Conservation (phyloP, 108 stramenopile species). For the Nitzschia sp. region DNA sequence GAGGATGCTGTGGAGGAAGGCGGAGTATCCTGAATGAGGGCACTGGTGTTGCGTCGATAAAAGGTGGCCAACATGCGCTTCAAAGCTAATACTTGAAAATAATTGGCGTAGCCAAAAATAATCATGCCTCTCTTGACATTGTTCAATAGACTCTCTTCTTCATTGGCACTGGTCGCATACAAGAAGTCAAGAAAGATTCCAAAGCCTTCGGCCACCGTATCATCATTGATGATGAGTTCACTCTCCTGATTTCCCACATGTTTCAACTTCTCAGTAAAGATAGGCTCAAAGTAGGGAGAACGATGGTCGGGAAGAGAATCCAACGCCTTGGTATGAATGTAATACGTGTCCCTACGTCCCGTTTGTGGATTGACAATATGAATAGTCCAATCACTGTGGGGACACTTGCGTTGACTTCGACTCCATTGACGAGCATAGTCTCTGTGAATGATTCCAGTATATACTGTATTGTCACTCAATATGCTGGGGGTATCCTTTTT, state of each 20-base stretch:
- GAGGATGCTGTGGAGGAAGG: neutral
- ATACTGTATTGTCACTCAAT: neutral
- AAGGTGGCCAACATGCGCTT: neutral
- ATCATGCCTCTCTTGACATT: constrained; percentile 10
- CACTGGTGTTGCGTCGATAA: constrained; percentile 1
- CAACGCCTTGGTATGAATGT: constrained; percentile 14
- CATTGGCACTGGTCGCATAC: neutral
- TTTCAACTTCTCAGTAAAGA: constrained; percentile 9
- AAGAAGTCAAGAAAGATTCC: constrained; percentile 16
- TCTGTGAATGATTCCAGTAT: neutral
- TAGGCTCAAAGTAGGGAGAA: constrained; percentile 14
- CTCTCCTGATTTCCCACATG: constrained; percentile 6
- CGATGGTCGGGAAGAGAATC: constrained; percentile 2
- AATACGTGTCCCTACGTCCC: constrained; percentile 6
- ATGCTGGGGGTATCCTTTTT: neutral
- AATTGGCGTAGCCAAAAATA: constrained; percentile 3
- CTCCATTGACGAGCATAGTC: constrained; percentile 11
- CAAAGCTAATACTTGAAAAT: constrained; percentile 8
- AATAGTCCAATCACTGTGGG: constrained; percentile 28
- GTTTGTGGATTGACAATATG: neutral
- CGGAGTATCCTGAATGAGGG: neutral
- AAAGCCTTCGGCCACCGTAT: constrained; percentile 9
- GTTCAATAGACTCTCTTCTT: constrained; percentile 4
- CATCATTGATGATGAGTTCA: constrained; percentile 2
- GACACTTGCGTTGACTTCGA: constrained; percentile 7